Evolutionary conservation across 192 early-diverging fungal genomes (phyloP).

Genomic region (Linnemannia schmuckeri): DNA sequence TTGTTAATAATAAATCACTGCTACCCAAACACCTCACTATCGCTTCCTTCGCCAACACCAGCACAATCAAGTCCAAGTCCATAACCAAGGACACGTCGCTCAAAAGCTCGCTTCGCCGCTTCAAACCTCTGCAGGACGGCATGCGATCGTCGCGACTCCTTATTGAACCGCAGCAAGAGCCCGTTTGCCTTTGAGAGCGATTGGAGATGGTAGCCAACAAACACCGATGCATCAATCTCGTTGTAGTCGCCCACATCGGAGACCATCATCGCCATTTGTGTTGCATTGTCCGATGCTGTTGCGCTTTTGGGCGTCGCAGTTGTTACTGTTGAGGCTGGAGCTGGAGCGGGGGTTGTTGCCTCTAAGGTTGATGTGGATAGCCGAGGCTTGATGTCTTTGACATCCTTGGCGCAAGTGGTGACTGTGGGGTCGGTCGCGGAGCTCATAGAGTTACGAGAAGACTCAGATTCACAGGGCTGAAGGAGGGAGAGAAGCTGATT

Average conservation of each 20-base stretch:
- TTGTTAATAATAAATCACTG: background rate
- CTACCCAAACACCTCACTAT: background rate
- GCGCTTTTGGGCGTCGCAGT: background rate
- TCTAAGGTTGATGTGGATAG: background rate
- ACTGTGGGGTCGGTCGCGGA: background rate
- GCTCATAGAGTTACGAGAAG: background rate
- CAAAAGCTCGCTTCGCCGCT: slow-evolving; percentile 2
- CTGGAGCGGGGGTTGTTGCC: background rate
- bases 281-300: background rate
- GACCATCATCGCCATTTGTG: background rate
- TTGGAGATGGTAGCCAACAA: slow-evolving; percentile 29
- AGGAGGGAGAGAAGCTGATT: background rate
- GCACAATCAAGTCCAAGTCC: background rate
- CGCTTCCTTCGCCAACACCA: background rate
- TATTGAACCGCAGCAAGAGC: slow-evolving; percentile 21
- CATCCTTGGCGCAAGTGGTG: background rate
- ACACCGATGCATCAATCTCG: slow-evolving; percentile 19
- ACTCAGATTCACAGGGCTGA: background rate
- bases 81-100: slow-evolving; percentile 3
- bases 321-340: background rate
- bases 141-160: background rate
- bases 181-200: slow-evolving; percentile 24
- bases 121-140: slow-evolving; percentile 10
- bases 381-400: background rate
- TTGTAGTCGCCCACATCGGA: background rate